These are phyloP conservation scores for Gamsiella multidivaricata DNA, from an alignment of 192 early-diverging fungal species.

Conservation along the genomic window DNA sequence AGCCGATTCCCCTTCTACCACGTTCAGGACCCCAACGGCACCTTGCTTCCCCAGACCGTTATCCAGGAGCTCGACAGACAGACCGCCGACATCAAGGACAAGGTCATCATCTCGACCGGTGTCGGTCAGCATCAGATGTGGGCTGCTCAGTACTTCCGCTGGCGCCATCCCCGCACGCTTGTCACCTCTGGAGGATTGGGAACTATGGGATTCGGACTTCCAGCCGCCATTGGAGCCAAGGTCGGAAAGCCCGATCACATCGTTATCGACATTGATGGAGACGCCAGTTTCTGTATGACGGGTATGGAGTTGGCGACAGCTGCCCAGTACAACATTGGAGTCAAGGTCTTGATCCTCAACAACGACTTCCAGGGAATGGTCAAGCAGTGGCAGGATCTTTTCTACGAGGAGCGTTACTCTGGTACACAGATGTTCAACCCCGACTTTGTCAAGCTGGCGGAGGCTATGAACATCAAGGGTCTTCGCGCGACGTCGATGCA, in stretches of 20 bases:
- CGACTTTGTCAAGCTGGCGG: conserved; percentile 98
- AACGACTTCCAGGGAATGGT: conserved; percentile 99
- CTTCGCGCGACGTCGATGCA: conserved; percentile 84
- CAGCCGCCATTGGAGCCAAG: conserved; percentile 97
- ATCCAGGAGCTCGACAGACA: conserved; percentile 93
- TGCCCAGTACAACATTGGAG: conserved; percentile 96
- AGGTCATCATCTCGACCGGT: conserved; percentile 95
- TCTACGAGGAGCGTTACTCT: conserved; percentile 97
- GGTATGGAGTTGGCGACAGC: conserved; percentile 98
- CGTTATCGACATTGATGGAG: conserved; percentile 98
- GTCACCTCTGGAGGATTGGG: conserved; percentile 97
- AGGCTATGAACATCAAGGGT: conserved; percentile 92
- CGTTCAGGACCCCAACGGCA: conserved; percentile 69
- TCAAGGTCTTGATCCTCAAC: conserved; percentile 97
- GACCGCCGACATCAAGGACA: conserved; percentile 84
- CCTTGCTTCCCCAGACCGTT: conserved; percentile 93
- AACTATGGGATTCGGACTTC: conserved; percentile 99
- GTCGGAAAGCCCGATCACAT: conserved; percentile 92
- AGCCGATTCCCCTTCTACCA: conserved; percentile 91
- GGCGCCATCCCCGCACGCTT: conserved; percentile 88
- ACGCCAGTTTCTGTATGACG: conserved; percentile 98
- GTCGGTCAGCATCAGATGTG: conserved; percentile 99
- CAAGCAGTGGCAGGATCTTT: conserved; percentile 94
- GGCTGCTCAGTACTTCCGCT: conserved; percentile 95
- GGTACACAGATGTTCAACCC: conserved; percentile 96